These are phyloP conservation scores for Starmerella cellae DNA, from an alignment of 805 yeast species.

Conservation along the genomic window DNA sequence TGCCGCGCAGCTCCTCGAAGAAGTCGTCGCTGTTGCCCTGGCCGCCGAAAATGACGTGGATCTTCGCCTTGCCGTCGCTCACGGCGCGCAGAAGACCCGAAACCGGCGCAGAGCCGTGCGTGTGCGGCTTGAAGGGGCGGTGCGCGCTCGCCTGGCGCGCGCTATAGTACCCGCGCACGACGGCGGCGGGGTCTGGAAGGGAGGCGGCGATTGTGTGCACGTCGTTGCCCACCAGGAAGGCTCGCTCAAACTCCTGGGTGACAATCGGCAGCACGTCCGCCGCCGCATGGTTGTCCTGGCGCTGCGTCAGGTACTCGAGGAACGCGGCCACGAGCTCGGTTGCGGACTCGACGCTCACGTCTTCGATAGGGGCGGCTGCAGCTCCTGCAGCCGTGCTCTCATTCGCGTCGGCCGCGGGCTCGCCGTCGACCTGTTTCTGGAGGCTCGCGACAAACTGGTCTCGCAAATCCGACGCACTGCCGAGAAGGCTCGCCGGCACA, in stretches of 20 bases:
- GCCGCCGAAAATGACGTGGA: constrained; percentile 91
- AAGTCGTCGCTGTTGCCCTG: constrained; percentile 98
- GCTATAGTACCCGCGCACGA: constrained; percentile 66
- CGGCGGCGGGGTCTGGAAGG: constrained; percentile 57
- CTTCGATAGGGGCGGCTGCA: too few species aligned
- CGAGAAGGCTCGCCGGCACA: constrained; percentile 69
- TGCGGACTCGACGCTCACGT: constrained; percentile 30
- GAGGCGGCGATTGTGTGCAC: constrained; percentile 79
- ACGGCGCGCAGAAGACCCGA: constrained; percentile 55
- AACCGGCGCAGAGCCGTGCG: constrained; percentile 22
- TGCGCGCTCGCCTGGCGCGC: constrained; percentile 39
- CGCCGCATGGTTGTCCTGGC: constrained; percentile 17
- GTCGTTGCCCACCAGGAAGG: constrained; percentile 62
- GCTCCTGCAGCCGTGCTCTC: constrained; percentile 67
- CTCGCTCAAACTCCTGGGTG: constrained; percentile 70
- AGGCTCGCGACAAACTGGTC: constrained; percentile 48
- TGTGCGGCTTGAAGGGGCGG: constrained; percentile 37
- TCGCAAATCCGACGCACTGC: constrained; percentile 73
- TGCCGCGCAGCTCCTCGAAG: constrained; percentile 86
- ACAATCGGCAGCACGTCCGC: constrained; percentile 58
- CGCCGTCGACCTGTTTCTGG: constrained; percentile 10
- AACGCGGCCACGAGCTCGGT: constrained; percentile 77
- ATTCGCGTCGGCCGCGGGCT: constrained; percentile 37
- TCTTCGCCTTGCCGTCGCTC: constrained; percentile 41
- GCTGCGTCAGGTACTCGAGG: constrained; percentile 42